A percentile compares a stretch with the other conserved stretches of the same genome.
Conservation (phyloP, 2,329 filamentous ascomycete species). For the Fusarium guadeloupense region DNA sequence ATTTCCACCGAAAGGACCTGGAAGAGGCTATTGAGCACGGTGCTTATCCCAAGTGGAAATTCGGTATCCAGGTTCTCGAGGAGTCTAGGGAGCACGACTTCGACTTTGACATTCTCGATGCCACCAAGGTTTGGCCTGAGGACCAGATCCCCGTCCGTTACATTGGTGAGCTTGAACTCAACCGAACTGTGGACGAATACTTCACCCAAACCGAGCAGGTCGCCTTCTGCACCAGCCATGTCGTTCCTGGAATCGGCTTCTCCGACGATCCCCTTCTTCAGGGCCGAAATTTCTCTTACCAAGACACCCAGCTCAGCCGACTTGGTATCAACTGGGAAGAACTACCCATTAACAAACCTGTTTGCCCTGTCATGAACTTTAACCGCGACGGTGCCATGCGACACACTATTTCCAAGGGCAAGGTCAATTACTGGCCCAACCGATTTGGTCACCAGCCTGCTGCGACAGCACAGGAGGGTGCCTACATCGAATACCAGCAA, state of each 20-base stretch:
- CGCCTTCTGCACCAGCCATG: constrained; percentile 82
- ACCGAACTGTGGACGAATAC: constrained; percentile 82
- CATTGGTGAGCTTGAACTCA: constrained; percentile 82
- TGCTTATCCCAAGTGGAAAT: constrained; percentile 79
- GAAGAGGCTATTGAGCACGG: constrained; percentile 77
- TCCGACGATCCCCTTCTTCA: constrained; percentile 79
- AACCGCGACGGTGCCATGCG: constrained; percentile 78
- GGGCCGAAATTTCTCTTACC: constrained; percentile 75
- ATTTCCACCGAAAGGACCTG: constrained; percentile 84
- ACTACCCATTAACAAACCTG: constrained; percentile 78
- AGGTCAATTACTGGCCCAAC: constrained; percentile 72
- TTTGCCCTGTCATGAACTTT: constrained; percentile 79
- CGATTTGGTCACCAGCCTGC: constrained; percentile 72
- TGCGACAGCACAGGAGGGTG: constrained; percentile 68
- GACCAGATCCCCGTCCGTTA: constrained; percentile 78
- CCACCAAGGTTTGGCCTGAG: constrained; percentile 88
- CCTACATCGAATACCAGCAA: constrained; percentile 71
- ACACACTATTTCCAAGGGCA: constrained; percentile 75
- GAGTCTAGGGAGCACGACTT: constrained; percentile 79
- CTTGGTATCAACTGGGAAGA: constrained; percentile 81
- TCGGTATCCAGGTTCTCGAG: constrained; percentile 81
- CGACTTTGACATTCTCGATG: constrained; percentile 85
- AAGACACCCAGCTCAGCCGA: constrained; percentile 74
- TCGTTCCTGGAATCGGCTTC: constrained; percentile 81
- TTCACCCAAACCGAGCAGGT: constrained; percentile 86